Evolutionary conservation across 768 basidiomycete genomes (phyloP).

Genomic region (Amyloporia xantha): DNA sequence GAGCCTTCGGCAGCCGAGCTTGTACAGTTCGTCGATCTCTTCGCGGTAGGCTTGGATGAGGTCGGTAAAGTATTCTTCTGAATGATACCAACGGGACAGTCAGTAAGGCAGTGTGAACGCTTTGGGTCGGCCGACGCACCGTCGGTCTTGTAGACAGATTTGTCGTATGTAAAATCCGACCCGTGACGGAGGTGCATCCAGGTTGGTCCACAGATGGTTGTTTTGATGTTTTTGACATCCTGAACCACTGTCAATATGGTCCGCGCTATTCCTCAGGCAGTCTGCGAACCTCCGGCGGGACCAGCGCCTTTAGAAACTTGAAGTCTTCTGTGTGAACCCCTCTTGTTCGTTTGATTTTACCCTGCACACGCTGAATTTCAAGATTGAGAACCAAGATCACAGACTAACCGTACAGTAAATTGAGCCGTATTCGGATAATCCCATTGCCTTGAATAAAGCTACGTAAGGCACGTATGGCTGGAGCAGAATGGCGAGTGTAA

Average conservation of each 20-base stretch:
- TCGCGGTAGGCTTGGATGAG: slow-evolving; percentile 38
- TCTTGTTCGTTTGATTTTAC: slow-evolving; percentile 53
- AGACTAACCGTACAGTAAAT: slow-evolving; percentile 16
- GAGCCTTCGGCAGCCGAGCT: slow-evolving; percentile 34
- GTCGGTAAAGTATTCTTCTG: slow-evolving; percentile 41
- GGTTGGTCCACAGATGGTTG: slow-evolving; percentile 62
- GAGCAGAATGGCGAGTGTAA: not conserved
- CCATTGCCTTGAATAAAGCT: slow-evolving; percentile 12
- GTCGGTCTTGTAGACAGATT: slow-evolving; percentile 52
- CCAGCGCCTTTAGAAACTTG: slow-evolving; percentile 47
- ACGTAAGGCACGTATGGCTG: slow-evolving; percentile 20
- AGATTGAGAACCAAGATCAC: not conserved
- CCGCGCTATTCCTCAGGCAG: too few species aligned
- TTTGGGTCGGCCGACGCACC: slow-evolving; percentile 25
- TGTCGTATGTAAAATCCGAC: slow-evolving; percentile 46
- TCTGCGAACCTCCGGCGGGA: slow-evolving; percentile 42
- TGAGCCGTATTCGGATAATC: slow-evolving; percentile 16
- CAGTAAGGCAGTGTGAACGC: not conserved
- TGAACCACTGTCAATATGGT: slow-evolving; percentile 22
- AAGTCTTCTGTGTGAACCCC: slow-evolving; percentile 60
- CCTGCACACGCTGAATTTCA: slow-evolving; percentile 26
- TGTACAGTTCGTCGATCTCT: slow-evolving; percentile 39
- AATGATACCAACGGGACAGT: too few species aligned
- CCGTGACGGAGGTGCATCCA: slow-evolving; percentile 71
- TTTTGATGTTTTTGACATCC: slow-evolving; percentile 61